Evolutionary conservation across 306 rosid genomes (phyloP).

Genomic region (Lathyrus oleraceus): DNA sequence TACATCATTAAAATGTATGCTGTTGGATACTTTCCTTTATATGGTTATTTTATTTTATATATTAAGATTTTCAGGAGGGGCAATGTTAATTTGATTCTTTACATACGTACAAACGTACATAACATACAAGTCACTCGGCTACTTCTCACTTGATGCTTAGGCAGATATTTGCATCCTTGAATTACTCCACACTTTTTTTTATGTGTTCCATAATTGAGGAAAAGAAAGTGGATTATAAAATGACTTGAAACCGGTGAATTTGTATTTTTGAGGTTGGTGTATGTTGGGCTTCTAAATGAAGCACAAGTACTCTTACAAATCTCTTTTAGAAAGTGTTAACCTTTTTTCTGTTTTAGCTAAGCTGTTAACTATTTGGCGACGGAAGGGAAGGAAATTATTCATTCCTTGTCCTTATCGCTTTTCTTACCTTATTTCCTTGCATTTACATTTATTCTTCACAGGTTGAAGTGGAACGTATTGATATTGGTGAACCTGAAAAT

Average conservation of each 20-base stretch:
- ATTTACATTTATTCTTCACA: constrained; percentile 38
- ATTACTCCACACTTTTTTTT: not conserved
- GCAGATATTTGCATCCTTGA: constrained; percentile 27
- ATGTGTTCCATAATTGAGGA: constrained; percentile 25
- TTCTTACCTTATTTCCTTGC: not conserved
- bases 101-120: not conserved
- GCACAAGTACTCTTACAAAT: constrained; percentile 9
- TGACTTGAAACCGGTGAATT: constrained; percentile 19
- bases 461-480: constrained; percentile 94
- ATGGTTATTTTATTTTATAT: not conserved
- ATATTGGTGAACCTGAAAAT: constrained; percentile 70
- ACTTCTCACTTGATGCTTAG: not conserved
- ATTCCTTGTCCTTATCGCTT: constrained; percentile 15
- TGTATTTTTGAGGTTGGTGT: constrained; percentile 3
- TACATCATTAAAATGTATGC: not conserved
- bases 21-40: not conserved
- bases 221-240: constrained; percentile 19
- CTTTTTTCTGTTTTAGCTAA: constrained; percentile 13
- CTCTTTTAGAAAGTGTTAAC: constrained; percentile 11
- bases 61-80: not conserved
- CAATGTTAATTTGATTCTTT: not conserved
- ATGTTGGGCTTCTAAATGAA: constrained; percentile 17
- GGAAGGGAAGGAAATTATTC: constrained; percentile 18
- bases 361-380: constrained; percentile 6
- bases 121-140: not conserved